Conservation (phyloP, 2,329 filamentous ascomycete species). For the Aspergillus pseudonomiae region DNA sequence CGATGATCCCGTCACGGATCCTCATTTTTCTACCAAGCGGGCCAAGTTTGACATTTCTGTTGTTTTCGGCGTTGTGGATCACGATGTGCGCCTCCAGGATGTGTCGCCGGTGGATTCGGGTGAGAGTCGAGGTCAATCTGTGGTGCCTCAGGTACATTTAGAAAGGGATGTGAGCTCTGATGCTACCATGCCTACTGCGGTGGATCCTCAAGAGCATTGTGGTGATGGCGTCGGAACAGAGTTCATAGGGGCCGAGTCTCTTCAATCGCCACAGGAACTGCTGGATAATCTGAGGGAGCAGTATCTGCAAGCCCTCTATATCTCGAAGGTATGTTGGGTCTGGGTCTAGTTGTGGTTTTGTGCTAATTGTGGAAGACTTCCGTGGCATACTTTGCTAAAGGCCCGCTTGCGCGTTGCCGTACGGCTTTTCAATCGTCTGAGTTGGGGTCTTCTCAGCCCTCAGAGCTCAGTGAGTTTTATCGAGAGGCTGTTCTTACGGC, state of each 20-base stretch:
- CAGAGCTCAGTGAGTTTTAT: conserved; percentile 42
- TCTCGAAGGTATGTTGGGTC: conserved; percentile 41
- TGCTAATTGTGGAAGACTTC: conserved; percentile 42
- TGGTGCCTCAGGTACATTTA: conserved; percentile 15
- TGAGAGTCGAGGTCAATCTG: conserved; percentile 20
- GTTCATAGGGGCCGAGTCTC: conserved; percentile 17
- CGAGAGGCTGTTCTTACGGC: conserved; percentile 46
- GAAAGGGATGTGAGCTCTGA: conserved; percentile 20
- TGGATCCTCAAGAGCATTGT: conserved; percentile 22
- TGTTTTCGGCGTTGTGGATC: conserved; percentile 29
- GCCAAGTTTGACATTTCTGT: conserved; percentile 32
- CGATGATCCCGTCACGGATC: conserved; percentile 29
- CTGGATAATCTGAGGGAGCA: conserved; percentile 42
- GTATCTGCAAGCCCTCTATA: conserved; percentile 48
- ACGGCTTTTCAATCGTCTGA: conserved; percentile 39
- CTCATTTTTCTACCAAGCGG: conserved; percentile 23
- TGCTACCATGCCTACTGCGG: conserved; percentile 7
- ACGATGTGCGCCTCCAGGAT: conserved; percentile 11
- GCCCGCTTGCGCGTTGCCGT: conserved; percentile 51
- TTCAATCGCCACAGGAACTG: conserved; percentile 39
- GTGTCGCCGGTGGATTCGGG: conserved; percentile 25
- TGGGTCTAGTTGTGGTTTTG: background rate
- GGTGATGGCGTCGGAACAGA: conserved; percentile 13
- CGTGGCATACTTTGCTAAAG: conserved; percentile 56
- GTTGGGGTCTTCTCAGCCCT: conserved; percentile 24